phyloP scores from a whole-genome alignment of 331 rosid genomes.

The Malus hybrid region DNA sequence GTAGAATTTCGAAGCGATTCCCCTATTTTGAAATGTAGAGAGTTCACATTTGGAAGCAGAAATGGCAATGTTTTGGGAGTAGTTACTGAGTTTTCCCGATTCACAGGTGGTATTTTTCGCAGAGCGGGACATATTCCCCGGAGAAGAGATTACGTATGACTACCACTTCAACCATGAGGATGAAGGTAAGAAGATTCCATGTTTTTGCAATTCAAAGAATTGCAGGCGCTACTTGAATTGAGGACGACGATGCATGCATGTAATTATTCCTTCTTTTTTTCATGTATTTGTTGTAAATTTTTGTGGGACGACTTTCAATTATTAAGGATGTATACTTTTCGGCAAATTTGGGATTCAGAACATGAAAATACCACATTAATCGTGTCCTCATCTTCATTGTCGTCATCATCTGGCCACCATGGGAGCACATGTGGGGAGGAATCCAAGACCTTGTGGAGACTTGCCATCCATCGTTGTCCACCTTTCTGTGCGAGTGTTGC shows the following conservation, averaged over 20 bases:
- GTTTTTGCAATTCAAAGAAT: constrained; percentile 54
- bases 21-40: not conserved
- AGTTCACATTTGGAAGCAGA: not conserved
- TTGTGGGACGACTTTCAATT: not conserved
- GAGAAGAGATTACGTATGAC: constrained; percentile 72
- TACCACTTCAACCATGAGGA: constrained; percentile 69
- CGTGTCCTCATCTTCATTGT: too few relatives aligned
- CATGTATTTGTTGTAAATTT: not conserved
- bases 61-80: not conserved
- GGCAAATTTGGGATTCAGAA: too few relatives aligned
- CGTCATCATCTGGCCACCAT: too few relatives aligned
- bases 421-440: too few relatives aligned
- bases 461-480: too few relatives aligned
- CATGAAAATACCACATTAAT: too few relatives aligned
- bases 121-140: constrained; percentile 57
- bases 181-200: constrained; percentile 70
- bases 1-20: not conserved
- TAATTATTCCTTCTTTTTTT: not conserved
- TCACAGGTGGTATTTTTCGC: constrained; percentile 63
- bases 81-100: constrained; percentile 7
- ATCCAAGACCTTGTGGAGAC: too few relatives aligned
- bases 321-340: too few relatives aligned
- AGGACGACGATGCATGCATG: not conserved
- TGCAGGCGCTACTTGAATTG: constrained; percentile 67
- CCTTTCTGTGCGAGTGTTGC: too few relatives aligned